These are phyloP conservation scores for Yamadazyma atlantica DNA, from an alignment of 1,139 yeast genomes.

Conservation along the genomic window DNA sequence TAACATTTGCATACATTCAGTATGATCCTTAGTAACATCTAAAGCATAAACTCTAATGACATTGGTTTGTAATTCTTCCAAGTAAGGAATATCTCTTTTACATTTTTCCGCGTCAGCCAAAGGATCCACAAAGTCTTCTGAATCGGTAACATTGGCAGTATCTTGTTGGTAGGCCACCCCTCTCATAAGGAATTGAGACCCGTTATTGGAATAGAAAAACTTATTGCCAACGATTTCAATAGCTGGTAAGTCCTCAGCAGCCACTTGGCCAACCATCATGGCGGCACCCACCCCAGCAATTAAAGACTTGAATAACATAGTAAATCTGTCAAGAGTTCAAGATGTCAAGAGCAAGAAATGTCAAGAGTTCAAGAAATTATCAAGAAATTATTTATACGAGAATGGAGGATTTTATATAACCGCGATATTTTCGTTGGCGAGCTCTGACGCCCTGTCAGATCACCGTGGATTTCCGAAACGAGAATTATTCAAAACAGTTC, in stretches of 20 bases:
- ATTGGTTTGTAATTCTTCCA: constrained; percentile 61
- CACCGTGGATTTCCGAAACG: not conserved
- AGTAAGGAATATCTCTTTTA: constrained; percentile 76
- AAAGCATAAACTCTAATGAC: constrained; percentile 75
- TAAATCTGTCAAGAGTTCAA: too few relatives aligned
- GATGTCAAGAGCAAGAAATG: not conserved
- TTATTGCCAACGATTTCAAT: constrained; percentile 48
- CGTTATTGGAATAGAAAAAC: constrained; percentile 45
- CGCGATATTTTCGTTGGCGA: not conserved
- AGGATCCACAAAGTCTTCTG: constrained; percentile 60
- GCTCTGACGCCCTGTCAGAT: not conserved
- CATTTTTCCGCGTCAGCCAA: constrained; percentile 70
- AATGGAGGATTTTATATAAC: not conserved
- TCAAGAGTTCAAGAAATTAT: not conserved
- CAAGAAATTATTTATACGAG: not conserved
- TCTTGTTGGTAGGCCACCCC: constrained; percentile 51
- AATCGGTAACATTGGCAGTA: constrained; percentile 37
- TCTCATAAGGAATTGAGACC: constrained; percentile 44
- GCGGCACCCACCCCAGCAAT: constrained; percentile 8
- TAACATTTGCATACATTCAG: constrained; percentile 63
- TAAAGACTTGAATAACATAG: constrained; percentile 14
- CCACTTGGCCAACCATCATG: constrained; percentile 6
- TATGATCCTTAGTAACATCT: constrained; percentile 62
- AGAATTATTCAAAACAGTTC: not conserved
- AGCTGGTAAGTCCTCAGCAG: constrained; percentile 22